A percentile compares a stretch with the other conserved stretches of the same genome.
phyloP scores from a whole-genome alignment of 2,329 filamentous ascomycete genomes.

The Juglanconis oblonga region DNA sequence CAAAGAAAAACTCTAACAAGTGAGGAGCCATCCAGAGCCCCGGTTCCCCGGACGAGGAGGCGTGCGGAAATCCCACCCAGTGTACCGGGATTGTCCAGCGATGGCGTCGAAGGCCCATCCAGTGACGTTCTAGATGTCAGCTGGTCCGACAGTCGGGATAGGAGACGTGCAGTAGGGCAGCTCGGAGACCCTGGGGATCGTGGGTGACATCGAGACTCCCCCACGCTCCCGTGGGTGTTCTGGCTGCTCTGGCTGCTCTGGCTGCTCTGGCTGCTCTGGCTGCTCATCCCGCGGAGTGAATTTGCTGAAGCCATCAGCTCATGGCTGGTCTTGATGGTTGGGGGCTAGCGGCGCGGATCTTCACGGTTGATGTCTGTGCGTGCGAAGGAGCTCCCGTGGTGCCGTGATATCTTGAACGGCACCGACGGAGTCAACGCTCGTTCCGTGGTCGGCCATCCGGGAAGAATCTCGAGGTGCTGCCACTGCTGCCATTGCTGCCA shows the following conservation, averaged over 20 bases:
- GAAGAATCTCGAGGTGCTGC: background rate
- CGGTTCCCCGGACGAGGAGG: background rate
- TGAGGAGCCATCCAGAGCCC: background rate
- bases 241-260: background rate
- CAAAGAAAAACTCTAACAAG: too few species aligned
- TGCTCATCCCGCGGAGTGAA: background rate
- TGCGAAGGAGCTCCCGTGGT: background rate
- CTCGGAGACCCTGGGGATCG: background rate
- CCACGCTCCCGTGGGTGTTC: background rate
- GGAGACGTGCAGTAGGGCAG: background rate
- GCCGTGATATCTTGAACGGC: background rate
- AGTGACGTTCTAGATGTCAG: background rate
- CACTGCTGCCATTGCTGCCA: background rate
- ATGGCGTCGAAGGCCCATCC: background rate
- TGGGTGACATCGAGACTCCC: slow-evolving; percentile 6
- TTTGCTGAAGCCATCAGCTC: slow-evolving; percentile 7
- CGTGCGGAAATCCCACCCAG: background rate
- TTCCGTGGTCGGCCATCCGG: slow-evolving; percentile 9
- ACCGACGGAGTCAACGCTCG: background rate
- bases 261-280: too few species aligned
- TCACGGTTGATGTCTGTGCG: background rate
- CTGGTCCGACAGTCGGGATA: background rate
- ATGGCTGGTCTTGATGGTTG: background rate
- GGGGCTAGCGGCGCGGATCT: background rate
- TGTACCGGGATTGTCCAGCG: background rate